Base-by-base conservation (phyloP, 208 protist genomes). In the Trypanosoma caninum region DNA sequence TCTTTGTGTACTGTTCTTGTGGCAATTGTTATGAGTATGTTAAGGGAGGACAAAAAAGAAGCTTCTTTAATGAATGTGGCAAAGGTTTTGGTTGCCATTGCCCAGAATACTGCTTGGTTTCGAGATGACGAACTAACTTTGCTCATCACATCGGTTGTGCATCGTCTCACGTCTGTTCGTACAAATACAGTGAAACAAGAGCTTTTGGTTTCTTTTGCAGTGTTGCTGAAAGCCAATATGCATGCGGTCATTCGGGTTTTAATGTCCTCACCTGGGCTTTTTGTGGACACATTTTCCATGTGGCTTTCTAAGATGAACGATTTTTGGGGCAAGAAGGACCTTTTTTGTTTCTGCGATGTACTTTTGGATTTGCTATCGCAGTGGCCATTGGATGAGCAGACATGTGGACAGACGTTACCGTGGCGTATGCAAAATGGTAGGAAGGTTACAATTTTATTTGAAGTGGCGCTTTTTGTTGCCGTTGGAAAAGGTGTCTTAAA, bases 181-280 rank as follows among this genome's bases (percentile, higher is more conserved):
- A 86, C 78, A 0, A 67, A 74, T 56, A 81, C 68, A 6, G 80
- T 84, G 9, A 56, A 44, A 6, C 58, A 83, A 54, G 73, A 87
- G 61, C 69, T 91, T 30, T 42, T 91, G 11, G 37, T 60, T 4
- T 80, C 84, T 20, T 56, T 91, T 4, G 78, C 80, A 33, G 64
- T 74, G n/a, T 56, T 91, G 53, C 52, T 84, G 35, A 53, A 58
- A 52, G 46, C 52, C 18, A 65, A 87, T 69, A 66, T 74, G 1
- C 70, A 47, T n/a, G 67, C 69, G 13, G 69, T 87, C 46, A 51
- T 81, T 22, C 57, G 55, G 30, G 66, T 68, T 22, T 46, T 89
- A n/a, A n/a, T n/a, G 30, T 57, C 46, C 41, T 62, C 74, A 40
- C 59, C 46, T 18, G 72, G 65, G 0, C 40, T 80, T 20, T 54